Conservation (phyloP, 805 yeast genomes). For the Ogataea haglerorum region DNA sequence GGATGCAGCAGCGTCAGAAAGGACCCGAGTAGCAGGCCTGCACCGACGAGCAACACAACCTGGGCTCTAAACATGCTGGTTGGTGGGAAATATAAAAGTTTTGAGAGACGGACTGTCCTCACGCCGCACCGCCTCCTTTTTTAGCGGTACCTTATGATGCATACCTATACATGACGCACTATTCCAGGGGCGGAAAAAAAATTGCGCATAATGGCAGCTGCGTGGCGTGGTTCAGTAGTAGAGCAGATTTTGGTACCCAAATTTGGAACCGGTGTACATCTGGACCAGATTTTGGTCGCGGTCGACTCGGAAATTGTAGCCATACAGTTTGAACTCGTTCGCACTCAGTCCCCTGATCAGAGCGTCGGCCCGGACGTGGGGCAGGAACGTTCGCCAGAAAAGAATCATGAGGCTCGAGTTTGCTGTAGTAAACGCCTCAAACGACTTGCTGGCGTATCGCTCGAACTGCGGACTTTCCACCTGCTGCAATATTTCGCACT, state of each 20-base stretch:
- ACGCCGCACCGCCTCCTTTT: background rate
- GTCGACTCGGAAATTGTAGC: conserved; percentile 25
- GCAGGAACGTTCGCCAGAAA: conserved; percentile 25
- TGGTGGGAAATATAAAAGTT: background rate
- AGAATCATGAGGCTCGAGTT: conserved; percentile 21
- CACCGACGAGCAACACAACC: conserved; percentile 1
- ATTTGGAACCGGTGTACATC: conserved; percentile 17
- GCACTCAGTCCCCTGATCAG: conserved; percentile 3
- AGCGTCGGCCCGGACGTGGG: conserved; percentile 13
- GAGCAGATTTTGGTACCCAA: conserved; percentile 24
- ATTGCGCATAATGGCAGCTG: background rate
- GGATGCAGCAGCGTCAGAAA: conserved; percentile 1
- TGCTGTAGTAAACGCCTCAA: conserved; percentile 18
- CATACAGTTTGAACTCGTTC: conserved; percentile 23
- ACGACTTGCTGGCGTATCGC: conserved; percentile 17
- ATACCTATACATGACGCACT: no score
- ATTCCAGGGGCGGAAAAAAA: background rate
- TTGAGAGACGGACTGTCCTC: background rate
- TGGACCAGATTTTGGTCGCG: conserved; percentile 17
- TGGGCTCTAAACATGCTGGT: background rate
- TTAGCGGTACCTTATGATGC: background rate
- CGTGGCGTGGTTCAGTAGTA: conserved; percentile 11
- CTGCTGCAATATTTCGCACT: conserved; percentile 21
- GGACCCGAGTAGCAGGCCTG: conserved; percentile 8
- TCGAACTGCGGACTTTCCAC: conserved; percentile 15